These are phyloP conservation scores for Orbilia quercus DNA, from an alignment of 2,329 filamentous ascomycete genomes.

Conservation along the genomic window DNA sequence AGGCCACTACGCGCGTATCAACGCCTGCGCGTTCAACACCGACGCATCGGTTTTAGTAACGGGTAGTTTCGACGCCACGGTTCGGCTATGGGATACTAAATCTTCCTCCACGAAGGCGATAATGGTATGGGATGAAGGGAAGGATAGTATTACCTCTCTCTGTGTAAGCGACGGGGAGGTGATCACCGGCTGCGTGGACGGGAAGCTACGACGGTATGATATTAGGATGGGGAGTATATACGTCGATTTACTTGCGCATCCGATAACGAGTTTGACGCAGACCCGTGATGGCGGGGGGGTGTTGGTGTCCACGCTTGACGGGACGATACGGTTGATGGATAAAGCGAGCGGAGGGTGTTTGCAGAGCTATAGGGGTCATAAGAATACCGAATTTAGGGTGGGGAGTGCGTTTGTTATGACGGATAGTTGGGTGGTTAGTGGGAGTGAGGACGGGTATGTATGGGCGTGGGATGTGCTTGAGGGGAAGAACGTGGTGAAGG, in stretches of 20 bases:
- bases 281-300: slow-evolving; percentile 58
- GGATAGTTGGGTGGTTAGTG: slow-evolving; percentile 60
- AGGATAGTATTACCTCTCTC: slow-evolving; percentile 66
- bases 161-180: slow-evolving; percentile 76
- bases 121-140: slow-evolving; percentile 57
- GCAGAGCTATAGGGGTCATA: slow-evolving; percentile 59
- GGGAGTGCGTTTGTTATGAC: slow-evolving; percentile 57
- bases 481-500: slow-evolving; percentile 57
- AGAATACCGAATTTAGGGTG: slow-evolving; percentile 59
- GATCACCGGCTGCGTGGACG: slow-evolving; percentile 59
- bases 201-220: slow-evolving; percentile 59
- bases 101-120: slow-evolving; percentile 70
- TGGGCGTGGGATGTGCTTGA: slow-evolving; percentile 60
- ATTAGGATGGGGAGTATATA: slow-evolving; percentile 59
- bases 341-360: slow-evolving; percentile 58
- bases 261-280: slow-evolving; percentile 57
- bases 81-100: slow-evolving; percentile 89
- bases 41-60: slow-evolving; percentile 83
- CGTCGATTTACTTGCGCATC: slow-evolving; percentile 59
- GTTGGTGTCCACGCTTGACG: slow-evolving; percentile 58
- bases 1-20: slow-evolving; percentile 79
- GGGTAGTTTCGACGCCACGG: slow-evolving; percentile 90
- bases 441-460: slow-evolving; percentile 59
- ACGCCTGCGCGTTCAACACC: slow-evolving; percentile 82
- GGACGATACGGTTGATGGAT: slow-evolving; percentile 59